Evolutionary conservation across 1,284 basidiomycete genomes (phyloP).

Genomic region (Rhodofomes roseus): DNA sequence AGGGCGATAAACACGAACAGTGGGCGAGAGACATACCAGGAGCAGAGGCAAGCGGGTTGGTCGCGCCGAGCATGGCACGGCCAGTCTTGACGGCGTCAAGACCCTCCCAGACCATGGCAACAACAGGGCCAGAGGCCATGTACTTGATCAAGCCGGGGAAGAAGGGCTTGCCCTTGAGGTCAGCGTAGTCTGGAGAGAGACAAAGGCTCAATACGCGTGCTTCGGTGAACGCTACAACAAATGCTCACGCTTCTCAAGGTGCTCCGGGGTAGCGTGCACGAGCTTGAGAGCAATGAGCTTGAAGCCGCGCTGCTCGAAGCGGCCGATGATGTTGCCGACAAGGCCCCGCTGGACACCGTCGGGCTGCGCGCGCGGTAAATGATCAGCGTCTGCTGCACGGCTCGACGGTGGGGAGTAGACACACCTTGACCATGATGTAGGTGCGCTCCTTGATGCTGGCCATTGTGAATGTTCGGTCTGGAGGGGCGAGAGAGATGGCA

Average conservation of each 20-base stretch:
- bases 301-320: constrained; percentile 96
- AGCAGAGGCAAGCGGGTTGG: constrained; percentile 91
- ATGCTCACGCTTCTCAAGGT: constrained; percentile 80
- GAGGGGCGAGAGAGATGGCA: constrained; percentile 18
- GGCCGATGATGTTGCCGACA: constrained; percentile 88
- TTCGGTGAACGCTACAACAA: neutral
- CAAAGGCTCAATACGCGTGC: constrained; percentile 5
- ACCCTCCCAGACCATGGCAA: constrained; percentile 97
- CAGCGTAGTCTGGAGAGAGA: constrained; percentile 76
- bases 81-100: constrained; percentile 97
- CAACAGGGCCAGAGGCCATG: constrained; percentile 94
- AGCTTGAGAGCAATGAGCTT: constrained; percentile 91
- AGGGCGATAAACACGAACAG: neutral
- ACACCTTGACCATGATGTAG: constrained; percentile 91
- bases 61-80: constrained; percentile 93
- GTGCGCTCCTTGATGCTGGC: constrained; percentile 65
- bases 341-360: constrained; percentile 96
- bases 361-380: constrained; percentile 51
- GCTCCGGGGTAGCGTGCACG: constrained; percentile 69
- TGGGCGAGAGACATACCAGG: constrained; percentile 52
- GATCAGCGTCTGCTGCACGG: neutral
- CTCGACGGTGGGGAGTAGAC: neutral
- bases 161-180: constrained; percentile 89
- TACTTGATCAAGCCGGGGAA: constrained; percentile 93
- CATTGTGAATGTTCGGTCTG: constrained; percentile 38